A percentile compares a stretch with the other conserved stretches of the same genome.
Conservation (phyloP, 352 stramenopile genomes). For the Phytophthora sojae region DNA sequence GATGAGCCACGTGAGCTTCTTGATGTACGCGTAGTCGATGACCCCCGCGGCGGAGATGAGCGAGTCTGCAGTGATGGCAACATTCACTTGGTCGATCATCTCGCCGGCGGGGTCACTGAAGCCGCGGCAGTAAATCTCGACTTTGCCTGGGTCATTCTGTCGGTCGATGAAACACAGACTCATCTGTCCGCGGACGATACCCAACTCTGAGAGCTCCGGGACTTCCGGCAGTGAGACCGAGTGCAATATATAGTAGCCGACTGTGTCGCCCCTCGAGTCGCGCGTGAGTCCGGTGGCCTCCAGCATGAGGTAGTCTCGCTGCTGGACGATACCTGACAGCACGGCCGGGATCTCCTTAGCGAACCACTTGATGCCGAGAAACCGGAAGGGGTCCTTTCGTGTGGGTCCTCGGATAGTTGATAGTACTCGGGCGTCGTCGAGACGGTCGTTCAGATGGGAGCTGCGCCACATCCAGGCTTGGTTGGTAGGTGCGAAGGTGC, state of each 20-base stretch:
- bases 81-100: conserved; percentile 33
- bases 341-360: conserved; percentile 43
- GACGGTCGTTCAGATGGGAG: conserved; percentile 57
- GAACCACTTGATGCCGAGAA: conserved; percentile 62
- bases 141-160: conserved; percentile 32
- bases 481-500: conserved; percentile 51
- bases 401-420: conserved; percentile 43
- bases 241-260: conserved; percentile 52
- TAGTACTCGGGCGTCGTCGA: conserved; percentile 47
- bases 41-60: conserved; percentile 24
- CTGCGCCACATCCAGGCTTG: conserved; percentile 54
- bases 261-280: conserved; percentile 34
- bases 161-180: conserved; percentile 55
- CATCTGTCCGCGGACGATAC: conserved; percentile 44
- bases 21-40: conserved; percentile 53
- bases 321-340: conserved; percentile 44
- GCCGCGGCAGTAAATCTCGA: conserved; percentile 50
- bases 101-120: conserved; percentile 44
- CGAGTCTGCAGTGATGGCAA: conserved; percentile 27
- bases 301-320: conserved; percentile 49
- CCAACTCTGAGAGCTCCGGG: conserved; percentile 35
- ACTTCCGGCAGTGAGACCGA: conserved; percentile 39
- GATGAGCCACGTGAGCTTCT: conserved; percentile 56
- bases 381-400: conserved; percentile 52
- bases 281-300: conserved; percentile 27